Percentiles rank a stretch among this genome's conserved stretches.
Conservation (phyloP, 352 stramenopile species). For the Globisporangium megalacanthum region DNA sequence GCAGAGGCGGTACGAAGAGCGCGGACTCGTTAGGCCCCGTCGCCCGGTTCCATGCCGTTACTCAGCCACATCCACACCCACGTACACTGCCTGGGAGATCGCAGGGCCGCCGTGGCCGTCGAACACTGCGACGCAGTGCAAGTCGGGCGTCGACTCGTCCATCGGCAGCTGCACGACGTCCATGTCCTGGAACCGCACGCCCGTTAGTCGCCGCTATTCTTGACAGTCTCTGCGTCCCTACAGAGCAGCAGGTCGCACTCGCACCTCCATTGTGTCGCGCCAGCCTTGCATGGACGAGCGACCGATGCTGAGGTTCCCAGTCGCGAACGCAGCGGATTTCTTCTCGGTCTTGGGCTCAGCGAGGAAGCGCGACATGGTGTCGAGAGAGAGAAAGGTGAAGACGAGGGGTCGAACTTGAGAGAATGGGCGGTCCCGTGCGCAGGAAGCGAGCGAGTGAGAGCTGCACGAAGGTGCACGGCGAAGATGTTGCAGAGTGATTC, state of each 20-base stretch:
- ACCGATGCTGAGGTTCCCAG: conserved; percentile 50
- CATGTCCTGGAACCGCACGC: conserved; percentile 35
- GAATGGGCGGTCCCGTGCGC: not conserved
- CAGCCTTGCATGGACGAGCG: conserved; percentile 80
- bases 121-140: conserved; percentile 73
- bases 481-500: too few relatives aligned
- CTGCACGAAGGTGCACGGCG: too few relatives aligned
- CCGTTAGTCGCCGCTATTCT: not conserved
- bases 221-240: not conserved
- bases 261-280: conserved; percentile 82
- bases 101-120: conserved; percentile 72
- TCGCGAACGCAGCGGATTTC: conserved; percentile 37
- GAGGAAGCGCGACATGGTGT: conserved; percentile 78
- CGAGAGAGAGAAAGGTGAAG: not conserved
- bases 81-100: conserved; percentile 70
- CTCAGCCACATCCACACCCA: not conserved
- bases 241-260: not conserved
- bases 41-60: too few relatives aligned
- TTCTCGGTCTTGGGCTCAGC: conserved; percentile 77
- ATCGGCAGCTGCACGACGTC: conserved; percentile 71
- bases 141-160: conserved; percentile 45
- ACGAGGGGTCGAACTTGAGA: conserved; percentile 1
- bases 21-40: not conserved
- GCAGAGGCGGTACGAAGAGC: not conserved
- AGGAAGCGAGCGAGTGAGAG: too few relatives aligned